Percentiles rank a stretch among this genome's conserved stretches.
Conservation (phyloP, 257 asterid species). For the Plectranthus barbatus region DNA sequence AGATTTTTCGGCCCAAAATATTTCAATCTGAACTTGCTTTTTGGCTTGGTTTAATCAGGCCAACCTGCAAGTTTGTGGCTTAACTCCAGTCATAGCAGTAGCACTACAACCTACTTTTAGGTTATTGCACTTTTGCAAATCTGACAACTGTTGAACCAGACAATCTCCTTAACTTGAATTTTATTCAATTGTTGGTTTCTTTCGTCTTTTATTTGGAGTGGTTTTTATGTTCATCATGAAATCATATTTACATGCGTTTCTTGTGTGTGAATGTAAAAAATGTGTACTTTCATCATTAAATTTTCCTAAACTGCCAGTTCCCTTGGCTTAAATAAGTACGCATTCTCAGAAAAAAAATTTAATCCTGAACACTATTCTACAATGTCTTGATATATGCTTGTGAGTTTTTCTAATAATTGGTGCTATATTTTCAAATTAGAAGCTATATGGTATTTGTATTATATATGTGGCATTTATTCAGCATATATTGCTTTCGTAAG, state of each 20-base stretch:
- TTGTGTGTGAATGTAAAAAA: background rate
- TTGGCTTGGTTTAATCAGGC: too few species aligned
- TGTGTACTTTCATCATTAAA: background rate
- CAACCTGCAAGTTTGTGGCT: too few species aligned
- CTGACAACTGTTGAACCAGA: too few species aligned
- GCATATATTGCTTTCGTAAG: constrained; percentile 1
- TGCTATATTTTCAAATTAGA: background rate
- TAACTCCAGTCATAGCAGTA: too few species aligned
- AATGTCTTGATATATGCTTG: background rate
- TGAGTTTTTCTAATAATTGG: background rate
- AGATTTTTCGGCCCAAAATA: too few species aligned
- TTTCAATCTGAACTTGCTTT: too few species aligned
- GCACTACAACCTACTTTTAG: too few species aligned
- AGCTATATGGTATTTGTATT: background rate
- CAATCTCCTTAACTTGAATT: too few species aligned
- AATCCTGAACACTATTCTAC: background rate
- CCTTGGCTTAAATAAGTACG: background rate
- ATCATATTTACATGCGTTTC: background rate
- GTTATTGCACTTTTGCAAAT: background rate
- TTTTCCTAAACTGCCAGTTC: background rate
- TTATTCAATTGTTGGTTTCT: background rate
- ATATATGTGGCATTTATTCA: background rate
- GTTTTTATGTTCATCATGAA: background rate
- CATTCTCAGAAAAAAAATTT: too few species aligned
- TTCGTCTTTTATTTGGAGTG: background rate